Conservation (phyloP, 179 eudicot species). For the Patellifolia procumbens region DNA sequence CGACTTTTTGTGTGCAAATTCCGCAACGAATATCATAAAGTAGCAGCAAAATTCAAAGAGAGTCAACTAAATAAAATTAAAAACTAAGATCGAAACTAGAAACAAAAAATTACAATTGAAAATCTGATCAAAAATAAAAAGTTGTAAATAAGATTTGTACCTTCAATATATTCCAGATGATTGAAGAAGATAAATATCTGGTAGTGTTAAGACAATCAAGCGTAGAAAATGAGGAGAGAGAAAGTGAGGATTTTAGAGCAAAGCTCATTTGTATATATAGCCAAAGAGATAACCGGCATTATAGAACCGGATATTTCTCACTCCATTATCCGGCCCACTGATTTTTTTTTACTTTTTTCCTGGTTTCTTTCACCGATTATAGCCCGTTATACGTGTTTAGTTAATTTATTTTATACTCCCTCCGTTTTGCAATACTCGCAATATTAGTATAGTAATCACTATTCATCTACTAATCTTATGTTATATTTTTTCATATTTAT, state of each 20-base stretch:
- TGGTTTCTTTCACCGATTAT: too few species aligned
- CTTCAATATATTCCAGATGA: neutral
- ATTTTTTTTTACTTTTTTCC: too few species aligned
- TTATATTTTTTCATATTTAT: too few species aligned
- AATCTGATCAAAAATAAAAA: neutral
- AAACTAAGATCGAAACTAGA: neutral
- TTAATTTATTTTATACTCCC: too few species aligned
- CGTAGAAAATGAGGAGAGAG: constrained; percentile 6
- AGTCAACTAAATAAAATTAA: too few species aligned
- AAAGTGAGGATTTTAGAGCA: neutral
- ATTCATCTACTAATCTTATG: too few species aligned
- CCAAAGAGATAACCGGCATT: neutral
- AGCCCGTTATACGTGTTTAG: too few species aligned
- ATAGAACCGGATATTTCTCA: constrained; percentile 17
- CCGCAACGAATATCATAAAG: neutral
- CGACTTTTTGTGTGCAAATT: neutral
- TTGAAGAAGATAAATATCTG: constrained; percentile 11
- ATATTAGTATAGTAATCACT: too few species aligned
- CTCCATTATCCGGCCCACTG: constrained; percentile 6
- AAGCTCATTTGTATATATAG: constrained; percentile 23
- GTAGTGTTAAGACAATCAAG: constrained; percentile 20
- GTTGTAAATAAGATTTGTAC: constrained; percentile 1
- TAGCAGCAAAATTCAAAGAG: neutral
- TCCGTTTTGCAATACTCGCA: too few species aligned
- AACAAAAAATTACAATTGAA: neutral